Base-by-base conservation (phyloP, 495 filamentous ascomycete genomes). In the Penicillium odoratum region DNA sequence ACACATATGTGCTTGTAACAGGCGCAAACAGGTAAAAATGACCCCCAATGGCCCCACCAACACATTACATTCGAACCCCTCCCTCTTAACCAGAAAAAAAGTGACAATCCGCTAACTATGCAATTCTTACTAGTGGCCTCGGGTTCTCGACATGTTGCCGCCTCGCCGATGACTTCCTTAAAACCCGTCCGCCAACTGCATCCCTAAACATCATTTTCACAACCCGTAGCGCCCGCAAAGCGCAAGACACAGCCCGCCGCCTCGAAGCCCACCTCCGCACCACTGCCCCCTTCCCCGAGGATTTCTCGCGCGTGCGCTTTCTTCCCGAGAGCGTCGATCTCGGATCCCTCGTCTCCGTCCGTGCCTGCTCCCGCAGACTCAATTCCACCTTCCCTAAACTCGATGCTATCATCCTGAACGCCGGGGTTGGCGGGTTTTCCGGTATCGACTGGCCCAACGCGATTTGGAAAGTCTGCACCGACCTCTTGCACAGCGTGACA, bases 111-210 rank as follows among this genome's bases (percentile, higher is more conserved):
- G 11, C 42, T 51, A 31, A 60, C 30, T 10, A 16, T 46, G 36
- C 8, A 33, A 16, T 40, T 45, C 18, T 49, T 53, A 15, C 7
- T 71, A 97, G 95, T 71, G 94, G 94, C 48, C 86, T 98, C 55
- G 94, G 94, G 40, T 91, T 91, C 62, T 85, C 88, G 49, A 94
- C 90, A 55, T 91, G 90, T 64, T 83, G 85, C 58, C 92, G 95
- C 56, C 81, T 98, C 16, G 92, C 93, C 58, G 88, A 96, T 76
- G 92, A 97, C 67, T 98, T 96, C 81, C 82, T 96, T 55, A 71
- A 70, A 49, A 83, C 83, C 10, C 85, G 84, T 53, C 82, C 88
- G 26, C 71, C 81, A 26, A 75, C 80, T 29, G 77, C 87, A 52
- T 83, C 83, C 62, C 79, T 83, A 29, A 76, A 73, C 7, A 66